Conservation (phyloP, 2,329 filamentous ascomycete genomes). For the Aspergillus uvarum region DNA sequence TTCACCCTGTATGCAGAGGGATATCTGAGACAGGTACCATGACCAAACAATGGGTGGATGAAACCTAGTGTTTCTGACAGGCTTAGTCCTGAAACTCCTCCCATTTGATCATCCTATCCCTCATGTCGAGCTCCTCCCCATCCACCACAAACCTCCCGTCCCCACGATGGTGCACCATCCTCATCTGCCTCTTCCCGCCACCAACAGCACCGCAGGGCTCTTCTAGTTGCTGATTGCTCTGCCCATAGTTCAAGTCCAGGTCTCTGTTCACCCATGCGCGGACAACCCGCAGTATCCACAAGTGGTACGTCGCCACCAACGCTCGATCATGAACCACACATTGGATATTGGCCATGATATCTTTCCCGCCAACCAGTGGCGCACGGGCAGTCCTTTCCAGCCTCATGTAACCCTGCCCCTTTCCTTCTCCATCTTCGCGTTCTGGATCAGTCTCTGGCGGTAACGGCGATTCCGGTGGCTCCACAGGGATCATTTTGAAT, state of each 20-base stretch:
- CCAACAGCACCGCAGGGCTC: background rate
- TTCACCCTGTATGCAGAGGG: background rate
- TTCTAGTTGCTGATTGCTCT: background rate
- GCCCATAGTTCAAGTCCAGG: slow-evolving; percentile 5
- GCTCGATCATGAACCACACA: slow-evolving; percentile 5
- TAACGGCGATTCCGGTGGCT: background rate
- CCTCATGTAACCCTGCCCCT: background rate
- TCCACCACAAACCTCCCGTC: slow-evolving; percentile 6
- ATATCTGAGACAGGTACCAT: slow-evolving; percentile 3
- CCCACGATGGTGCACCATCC: slow-evolving; percentile 7
- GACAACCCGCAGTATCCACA: slow-evolving; percentile 3
- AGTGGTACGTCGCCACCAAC: slow-evolving; percentile 6
- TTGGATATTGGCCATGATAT: slow-evolving; percentile 5
- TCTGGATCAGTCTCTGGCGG: background rate
- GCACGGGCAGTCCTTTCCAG: background rate
- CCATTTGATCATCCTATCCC: slow-evolving; percentile 6
- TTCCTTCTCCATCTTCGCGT: background rate
- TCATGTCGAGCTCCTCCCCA: slow-evolving; percentile 2
- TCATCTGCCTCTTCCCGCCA: slow-evolving; percentile 6
- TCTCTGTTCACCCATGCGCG: slow-evolving; percentile 4
- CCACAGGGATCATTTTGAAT: background rate
- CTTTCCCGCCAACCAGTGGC: slow-evolving; percentile 2
- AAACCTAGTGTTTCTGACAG: background rate
- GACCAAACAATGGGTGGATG: background rate
- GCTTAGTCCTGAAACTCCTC: slow-evolving; percentile 7